Evolutionary conservation across 306 rosid genomes (phyloP).

Genomic region (Acacia melanoxylon): DNA sequence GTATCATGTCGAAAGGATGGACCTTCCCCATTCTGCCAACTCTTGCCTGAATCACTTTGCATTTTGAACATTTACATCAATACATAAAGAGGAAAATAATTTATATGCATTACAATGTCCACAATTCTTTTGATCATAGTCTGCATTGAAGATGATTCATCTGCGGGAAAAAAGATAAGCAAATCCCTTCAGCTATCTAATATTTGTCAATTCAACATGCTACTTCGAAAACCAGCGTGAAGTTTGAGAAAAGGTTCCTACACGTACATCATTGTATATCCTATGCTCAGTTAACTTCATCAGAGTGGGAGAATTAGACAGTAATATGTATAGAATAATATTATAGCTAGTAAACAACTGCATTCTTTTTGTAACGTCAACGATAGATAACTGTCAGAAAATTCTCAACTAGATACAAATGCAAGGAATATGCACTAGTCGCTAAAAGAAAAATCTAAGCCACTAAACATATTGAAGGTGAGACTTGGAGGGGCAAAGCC

Average conservation of each 20-base stretch:
- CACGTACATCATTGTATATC: background rate
- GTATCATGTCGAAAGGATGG: conserved; percentile 24
- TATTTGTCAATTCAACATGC: background rate
- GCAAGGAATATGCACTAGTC: background rate
- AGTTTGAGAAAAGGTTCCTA: background rate
- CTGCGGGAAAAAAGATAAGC: background rate
- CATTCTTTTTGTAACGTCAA: background rate
- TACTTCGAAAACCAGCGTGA: background rate
- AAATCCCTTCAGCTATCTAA: background rate
- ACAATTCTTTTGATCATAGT: background rate
- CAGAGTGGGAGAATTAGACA: background rate
- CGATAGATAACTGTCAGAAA: background rate
- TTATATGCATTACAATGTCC: background rate
- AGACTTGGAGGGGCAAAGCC: background rate
- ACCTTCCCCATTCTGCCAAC: conserved; percentile 36
- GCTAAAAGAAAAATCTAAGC: background rate
- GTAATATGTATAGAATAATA: background rate
- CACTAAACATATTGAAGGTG: background rate
- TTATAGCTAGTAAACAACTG: background rate
- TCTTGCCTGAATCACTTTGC: conserved; percentile 11
- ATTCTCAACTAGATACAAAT: background rate
- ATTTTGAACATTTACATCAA: background rate
- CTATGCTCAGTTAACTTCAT: background rate
- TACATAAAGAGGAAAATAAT: background rate
- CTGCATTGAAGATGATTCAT: conserved; percentile 11